A percentile compares a stretch with the other conserved stretches of the same genome.
phyloP scores from a whole-genome alignment of 2,329 filamentous ascomycete genomes.

The Ascochyta lentis region DNA sequence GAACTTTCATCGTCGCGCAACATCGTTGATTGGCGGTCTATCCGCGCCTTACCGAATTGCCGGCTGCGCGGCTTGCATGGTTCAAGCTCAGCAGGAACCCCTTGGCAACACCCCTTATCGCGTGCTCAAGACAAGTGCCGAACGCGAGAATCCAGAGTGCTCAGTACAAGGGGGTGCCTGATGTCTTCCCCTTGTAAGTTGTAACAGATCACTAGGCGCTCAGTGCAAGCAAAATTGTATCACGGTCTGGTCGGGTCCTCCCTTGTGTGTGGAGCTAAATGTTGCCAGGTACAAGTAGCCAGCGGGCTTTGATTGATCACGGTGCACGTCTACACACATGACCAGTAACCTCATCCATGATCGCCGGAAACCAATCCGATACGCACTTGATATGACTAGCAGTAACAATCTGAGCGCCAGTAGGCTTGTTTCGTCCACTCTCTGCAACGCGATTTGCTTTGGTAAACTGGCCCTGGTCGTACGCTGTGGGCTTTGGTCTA shows the following conservation, averaged over 20 bases:
- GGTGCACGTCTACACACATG: too few species aligned
- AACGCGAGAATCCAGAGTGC: not conserved
- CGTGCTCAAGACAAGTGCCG: slow-evolving; percentile 3
- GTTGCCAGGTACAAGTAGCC: not conserved
- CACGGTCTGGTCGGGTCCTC: too few species aligned
- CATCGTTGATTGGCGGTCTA: not conserved
- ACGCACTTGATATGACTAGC: not conserved
- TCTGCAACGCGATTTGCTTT: not conserved
- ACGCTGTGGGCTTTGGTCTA: not conserved
- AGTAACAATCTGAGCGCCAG: too few species aligned
- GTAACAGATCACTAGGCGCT: too few species aligned
- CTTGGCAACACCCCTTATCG: slow-evolving; percentile 10
- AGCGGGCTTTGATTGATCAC: not conserved
- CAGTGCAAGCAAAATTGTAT: too few species aligned
- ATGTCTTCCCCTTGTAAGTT: too few species aligned
- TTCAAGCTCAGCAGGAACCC: slow-evolving; percentile 5
- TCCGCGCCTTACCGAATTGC: not conserved
- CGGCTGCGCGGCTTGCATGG: not conserved
- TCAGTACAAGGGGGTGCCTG: not conserved
- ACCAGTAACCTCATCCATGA: too few species aligned
- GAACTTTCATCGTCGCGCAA: not conserved
- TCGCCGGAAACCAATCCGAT: too few species aligned
- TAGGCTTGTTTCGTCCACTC: not conserved
- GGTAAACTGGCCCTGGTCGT: not conserved
- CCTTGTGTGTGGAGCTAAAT: not conserved